phyloP scores from a whole-genome alignment of 768 basidiomycete genomes.

The Asterophora lycoperdoides region DNA sequence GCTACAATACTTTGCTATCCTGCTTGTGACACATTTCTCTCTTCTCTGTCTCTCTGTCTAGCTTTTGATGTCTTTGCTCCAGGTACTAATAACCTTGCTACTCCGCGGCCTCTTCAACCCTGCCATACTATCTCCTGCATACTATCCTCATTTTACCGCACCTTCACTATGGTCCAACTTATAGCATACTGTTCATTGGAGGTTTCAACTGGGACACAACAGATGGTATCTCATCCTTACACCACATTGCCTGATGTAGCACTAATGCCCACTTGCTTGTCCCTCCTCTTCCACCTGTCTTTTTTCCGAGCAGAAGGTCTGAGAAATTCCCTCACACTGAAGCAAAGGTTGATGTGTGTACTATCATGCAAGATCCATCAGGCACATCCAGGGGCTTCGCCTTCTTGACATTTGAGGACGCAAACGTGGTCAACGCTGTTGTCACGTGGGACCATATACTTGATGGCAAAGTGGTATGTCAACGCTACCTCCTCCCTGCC shows the following conservation, averaged over 20 bases:
- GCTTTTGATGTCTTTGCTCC: conserved; percentile 14
- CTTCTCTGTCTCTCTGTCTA: conserved; percentile 13
- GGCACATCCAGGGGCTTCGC: conserved; percentile 81
- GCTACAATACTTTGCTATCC: conserved; percentile 31
- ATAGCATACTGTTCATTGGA: conserved; percentile 89
- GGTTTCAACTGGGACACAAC: conserved; percentile 90
- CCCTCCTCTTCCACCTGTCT: conserved; percentile 15
- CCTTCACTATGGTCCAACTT: conserved; percentile 21
- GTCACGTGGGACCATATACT: conserved; percentile 63
- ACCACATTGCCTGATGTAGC: conserved; percentile 26
- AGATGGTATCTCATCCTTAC: conserved; percentile 61
- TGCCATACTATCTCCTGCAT: conserved; percentile 20
- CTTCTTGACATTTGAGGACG: conserved; percentile 76
- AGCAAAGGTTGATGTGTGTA: conserved; percentile 68
- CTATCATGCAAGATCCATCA: conserved; percentile 81
- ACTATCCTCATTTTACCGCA: conserved; percentile 20
- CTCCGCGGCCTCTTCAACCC: conserved; percentile 19
- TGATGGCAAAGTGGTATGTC: conserved; percentile 71
- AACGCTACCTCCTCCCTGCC: too few relatives aligned
- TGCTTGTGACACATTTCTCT: conserved; percentile 20
- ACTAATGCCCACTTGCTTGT: conserved; percentile 33
- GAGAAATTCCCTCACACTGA: conserved; percentile 38
- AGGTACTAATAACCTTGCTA: conserved; percentile 23
- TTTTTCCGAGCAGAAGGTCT: conserved; percentile 46
- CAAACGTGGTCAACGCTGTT: conserved; percentile 59